A percentile compares a stretch with the other conserved stretches of the same genome.
These are phyloP conservation scores for Pythium phragmiticola DNA, from an alignment of 352 stramenopile species.

Conservation along the genomic window DNA sequence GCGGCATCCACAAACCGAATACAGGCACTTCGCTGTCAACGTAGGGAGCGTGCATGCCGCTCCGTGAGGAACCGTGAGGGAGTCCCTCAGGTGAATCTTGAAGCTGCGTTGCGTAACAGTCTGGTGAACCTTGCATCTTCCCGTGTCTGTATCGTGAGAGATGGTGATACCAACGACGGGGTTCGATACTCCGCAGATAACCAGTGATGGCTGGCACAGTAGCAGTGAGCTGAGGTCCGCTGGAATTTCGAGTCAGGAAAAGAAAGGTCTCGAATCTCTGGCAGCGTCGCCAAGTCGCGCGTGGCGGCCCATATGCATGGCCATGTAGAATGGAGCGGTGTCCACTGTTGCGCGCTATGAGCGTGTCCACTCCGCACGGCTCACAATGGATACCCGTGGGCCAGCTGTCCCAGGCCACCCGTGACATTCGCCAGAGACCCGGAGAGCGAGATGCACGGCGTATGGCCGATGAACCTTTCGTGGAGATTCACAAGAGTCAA, in stretches of 20 bases:
- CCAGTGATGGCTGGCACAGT: neutral
- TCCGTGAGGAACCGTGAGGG: neutral
- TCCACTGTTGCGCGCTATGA: neutral
- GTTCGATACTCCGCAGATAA: too few species aligned
- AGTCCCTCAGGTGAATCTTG: neutral
- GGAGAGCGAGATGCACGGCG: neutral
- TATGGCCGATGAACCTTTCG: neutral
- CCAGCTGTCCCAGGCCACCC: neutral
- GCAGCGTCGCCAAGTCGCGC: neutral
- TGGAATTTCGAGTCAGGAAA: too few species aligned
- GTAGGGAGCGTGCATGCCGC: neutral
- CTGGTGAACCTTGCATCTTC: too few species aligned
- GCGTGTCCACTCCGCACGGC: neutral
- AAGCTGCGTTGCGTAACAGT: slow-evolving; percentile 1
- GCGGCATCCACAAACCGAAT: too few species aligned
- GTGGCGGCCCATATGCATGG: neutral
- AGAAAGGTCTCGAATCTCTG: neutral
- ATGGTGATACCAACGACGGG: neutral
- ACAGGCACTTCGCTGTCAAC: neutral
- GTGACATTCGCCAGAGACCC: neutral
- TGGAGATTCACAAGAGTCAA: slow-evolving; percentile 1
- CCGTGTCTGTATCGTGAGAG: too few species aligned
- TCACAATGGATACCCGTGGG: neutral
- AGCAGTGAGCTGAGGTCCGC: neutral
- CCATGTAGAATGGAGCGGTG: neutral